A percentile compares a stretch with the other conserved stretches of the same genome.
phyloP scores from a whole-genome alignment of 306 rosid genomes.

The Trichosanthes cucumerina region DNA sequence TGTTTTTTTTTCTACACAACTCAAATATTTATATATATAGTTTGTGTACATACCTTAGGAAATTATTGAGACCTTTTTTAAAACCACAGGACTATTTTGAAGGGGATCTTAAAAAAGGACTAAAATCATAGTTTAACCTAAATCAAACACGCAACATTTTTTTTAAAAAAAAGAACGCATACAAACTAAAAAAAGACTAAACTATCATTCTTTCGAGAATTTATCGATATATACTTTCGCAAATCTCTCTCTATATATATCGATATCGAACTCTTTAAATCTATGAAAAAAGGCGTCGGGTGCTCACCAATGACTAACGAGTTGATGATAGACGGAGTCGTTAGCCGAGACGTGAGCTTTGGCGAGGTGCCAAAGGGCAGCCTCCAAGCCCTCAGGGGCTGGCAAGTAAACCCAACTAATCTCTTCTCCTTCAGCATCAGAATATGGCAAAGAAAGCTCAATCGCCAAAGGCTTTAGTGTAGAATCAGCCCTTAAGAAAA shows the following conservation, averaged over 20 bases:
- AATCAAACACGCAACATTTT: neutral
- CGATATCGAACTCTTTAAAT: neutral
- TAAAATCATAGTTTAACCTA: neutral
- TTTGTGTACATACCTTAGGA: no score
- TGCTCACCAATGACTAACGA: slow-evolving; percentile 64
- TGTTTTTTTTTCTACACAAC: neutral
- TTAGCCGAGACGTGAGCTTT: slow-evolving; percentile 68
- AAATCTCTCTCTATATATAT: no score
- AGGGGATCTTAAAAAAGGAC: neutral
- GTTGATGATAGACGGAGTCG: slow-evolving; percentile 51
- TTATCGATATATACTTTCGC: no score
- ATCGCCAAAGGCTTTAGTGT: slow-evolving; percentile 57
- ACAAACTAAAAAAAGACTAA: neutral
- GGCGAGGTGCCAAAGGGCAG: slow-evolving; percentile 67
- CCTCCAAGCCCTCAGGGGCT: slow-evolving; percentile 39
- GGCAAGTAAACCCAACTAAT: slow-evolving; percentile 32
- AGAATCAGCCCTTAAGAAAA: slow-evolving; percentile 46
- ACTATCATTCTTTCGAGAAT: neutral
- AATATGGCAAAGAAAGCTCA: slow-evolving; percentile 54
- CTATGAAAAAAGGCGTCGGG: neutral
- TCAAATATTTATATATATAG: neutral
- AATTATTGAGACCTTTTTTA: no score
- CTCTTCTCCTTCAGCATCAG: slow-evolving; percentile 12
- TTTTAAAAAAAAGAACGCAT: neutral
- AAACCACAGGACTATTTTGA: neutral